Base-by-base conservation (phyloP, 176 grass and related monocot genomes). In the Pontederia paniculata region DNA sequence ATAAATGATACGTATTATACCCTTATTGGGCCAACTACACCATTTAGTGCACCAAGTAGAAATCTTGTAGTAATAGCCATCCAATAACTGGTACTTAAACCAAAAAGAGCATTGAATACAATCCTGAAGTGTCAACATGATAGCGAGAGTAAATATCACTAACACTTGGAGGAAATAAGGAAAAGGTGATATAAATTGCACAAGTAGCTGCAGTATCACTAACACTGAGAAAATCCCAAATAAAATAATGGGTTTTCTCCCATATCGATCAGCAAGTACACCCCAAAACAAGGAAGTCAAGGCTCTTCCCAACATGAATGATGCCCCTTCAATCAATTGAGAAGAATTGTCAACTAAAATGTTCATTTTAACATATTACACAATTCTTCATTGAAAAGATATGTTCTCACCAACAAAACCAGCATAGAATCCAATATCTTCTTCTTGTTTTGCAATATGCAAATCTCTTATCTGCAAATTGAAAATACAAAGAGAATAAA, bases 401-500 rank as follows among this genome's bases (percentile, higher is more conserved):
- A 47, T 52, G 65, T 68, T 65, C 84, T 69, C 62, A 87, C 84
- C 84, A 31, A 82, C 67, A 78, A 82, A 87, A 68, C 84, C 84
- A 68, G 84, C 84, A 47, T 87, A 87, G 68, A 87, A 87, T 62
- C 84, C 84, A 60, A 87, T 87, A 68, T 87, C 84, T 78, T 87
- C 67, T 68, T 74, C 72, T 59, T 74, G 16, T 75, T 78, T 76
- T 47, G 83, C 83, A 82, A 87, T 53, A 54, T 78, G 51, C 47
- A 87, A 69, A 49, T 82, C 78, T 44, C 78, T 72, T 75, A 87
- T 87, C 83, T 82, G 25, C 25, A 31, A 31, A 62, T 45, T n/a
- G 19, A 46, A 20, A 62, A 63, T 7, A 45, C 15, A 22, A 48
- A 21, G 13, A 41, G 13, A 48, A 47, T 3, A 14, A 5, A 17